Conservation (phyloP, 192 early-diverging fungal genomes). For the Backusella tarrabulga region DNA sequence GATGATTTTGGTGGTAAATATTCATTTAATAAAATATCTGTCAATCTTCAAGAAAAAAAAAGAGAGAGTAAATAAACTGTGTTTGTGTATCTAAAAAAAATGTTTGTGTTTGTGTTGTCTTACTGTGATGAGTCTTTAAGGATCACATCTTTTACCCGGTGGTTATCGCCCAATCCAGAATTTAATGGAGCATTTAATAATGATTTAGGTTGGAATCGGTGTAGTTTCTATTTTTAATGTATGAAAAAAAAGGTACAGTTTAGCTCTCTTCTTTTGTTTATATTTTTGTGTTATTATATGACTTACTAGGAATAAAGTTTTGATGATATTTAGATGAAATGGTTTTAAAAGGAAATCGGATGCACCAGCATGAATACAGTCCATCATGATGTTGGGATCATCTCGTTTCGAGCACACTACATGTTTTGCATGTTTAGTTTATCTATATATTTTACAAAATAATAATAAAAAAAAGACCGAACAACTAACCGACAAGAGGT, state of each 20-base stretch:
- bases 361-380: conserved; percentile 51
- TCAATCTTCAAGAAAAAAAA: neutral
- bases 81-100: neutral
- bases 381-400: conserved; percentile 36
- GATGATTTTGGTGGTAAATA: neutral
- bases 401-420: conserved; percentile 39
- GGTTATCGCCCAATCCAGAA: conserved; percentile 6
- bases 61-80: neutral
- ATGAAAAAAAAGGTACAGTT: neutral
- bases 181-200: conserved; percentile 3
- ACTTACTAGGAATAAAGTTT: conserved; percentile 53
- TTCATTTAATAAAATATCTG: conserved; percentile 1
- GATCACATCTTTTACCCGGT: conserved; percentile 1
- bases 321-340: conserved; percentile 41
- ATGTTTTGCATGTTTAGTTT: neutral
- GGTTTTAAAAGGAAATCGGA: conserved; percentile 53
- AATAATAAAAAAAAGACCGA: neutral
- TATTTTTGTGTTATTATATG: neutral
- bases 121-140: conserved; percentile 4
- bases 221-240: neutral
- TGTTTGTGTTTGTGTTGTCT: neutral
- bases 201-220: conserved; percentile 1
- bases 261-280: neutral
- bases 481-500: conserved; percentile 19
- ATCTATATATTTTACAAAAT: neutral